These are phyloP conservation scores for Stropharia rugosoannulata DNA, from an alignment of 768 basidiomycete genomes.

Conservation along the genomic window DNA sequence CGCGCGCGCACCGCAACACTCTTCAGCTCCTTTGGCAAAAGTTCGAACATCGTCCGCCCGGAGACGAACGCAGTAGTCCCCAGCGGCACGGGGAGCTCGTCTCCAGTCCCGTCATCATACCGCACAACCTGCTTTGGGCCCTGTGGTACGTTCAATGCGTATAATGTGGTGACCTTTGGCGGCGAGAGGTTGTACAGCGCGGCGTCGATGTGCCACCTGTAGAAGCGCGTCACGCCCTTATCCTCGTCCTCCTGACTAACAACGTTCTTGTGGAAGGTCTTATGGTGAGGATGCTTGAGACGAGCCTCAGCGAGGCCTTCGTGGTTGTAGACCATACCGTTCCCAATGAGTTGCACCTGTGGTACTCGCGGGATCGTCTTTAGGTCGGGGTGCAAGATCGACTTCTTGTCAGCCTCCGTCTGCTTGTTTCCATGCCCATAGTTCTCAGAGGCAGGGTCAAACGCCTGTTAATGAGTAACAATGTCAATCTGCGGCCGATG, in stretches of 20 bases:
- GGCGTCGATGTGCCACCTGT: conserved; percentile 91
- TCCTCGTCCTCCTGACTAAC: conserved; percentile 72
- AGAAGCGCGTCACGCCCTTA: conserved; percentile 75
- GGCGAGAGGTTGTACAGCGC: conserved; percentile 73
- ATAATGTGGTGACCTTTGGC: conserved; percentile 82
- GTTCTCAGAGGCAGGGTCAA: conserved; percentile 55
- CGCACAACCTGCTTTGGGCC: conserved; percentile 61
- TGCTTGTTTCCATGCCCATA: conserved; percentile 91
- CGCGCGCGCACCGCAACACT: conserved; percentile 72
- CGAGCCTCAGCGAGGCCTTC: conserved; percentile 73
- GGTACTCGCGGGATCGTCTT: conserved; percentile 86
- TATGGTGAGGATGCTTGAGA: conserved; percentile 84
- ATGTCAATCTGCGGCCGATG: neutral
- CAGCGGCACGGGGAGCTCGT: conserved; percentile 76
- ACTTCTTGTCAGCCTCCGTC: conserved; percentile 65
- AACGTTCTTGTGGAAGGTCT: conserved; percentile 80
- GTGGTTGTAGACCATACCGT: conserved; percentile 74
- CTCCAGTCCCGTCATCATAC: conserved; percentile 86
- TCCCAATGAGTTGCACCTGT: conserved; percentile 89
- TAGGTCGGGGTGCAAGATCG: conserved; percentile 82
- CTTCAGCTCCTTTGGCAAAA: conserved; percentile 68
- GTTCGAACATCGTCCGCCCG: conserved; percentile 80
- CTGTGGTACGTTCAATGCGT: conserved; percentile 67
- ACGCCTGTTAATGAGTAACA: conserved; percentile 59
- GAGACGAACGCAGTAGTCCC: conserved; percentile 84